Conservation (phyloP, 352 stramenopile species). For the Globisporangium rhizosaccharum region DNA sequence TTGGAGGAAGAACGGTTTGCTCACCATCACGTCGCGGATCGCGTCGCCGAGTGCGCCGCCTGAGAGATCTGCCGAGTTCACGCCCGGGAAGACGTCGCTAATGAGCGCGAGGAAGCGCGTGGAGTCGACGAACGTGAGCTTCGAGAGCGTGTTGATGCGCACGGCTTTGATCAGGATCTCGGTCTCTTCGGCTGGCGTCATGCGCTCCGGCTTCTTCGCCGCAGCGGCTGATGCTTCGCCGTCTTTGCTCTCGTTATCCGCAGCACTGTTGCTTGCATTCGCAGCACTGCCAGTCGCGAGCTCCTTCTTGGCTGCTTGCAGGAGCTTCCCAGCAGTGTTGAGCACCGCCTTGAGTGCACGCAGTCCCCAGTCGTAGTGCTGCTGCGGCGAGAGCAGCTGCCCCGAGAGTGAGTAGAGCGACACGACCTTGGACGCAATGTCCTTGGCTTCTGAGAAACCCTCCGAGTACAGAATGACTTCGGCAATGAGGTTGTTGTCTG, state of each 20-base stretch:
- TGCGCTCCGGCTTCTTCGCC: constrained; percentile 14
- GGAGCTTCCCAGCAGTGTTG: constrained; percentile 90
- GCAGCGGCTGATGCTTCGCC: not conserved
- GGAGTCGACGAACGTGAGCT: constrained; percentile 92
- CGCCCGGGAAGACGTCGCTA: constrained; percentile 91
- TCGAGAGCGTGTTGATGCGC: constrained; percentile 94
- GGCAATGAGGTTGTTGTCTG: constrained; percentile 93
- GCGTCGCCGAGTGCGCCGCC: constrained; percentile 78
- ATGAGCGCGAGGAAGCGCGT: constrained; percentile 89
- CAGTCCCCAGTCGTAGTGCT: constrained; percentile 94
- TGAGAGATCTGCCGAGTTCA: constrained; percentile 73
- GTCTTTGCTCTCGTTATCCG: constrained; percentile 12
- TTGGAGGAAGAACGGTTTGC: constrained; percentile 84
- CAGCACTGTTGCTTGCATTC: constrained; percentile 1
- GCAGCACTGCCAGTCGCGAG: constrained; percentile 13
- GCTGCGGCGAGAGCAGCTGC: constrained; percentile 84
- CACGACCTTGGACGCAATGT: constrained; percentile 89
- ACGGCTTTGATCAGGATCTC: constrained; percentile 95
- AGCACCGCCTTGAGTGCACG: constrained; percentile 93
- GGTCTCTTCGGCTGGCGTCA: constrained; percentile 74
- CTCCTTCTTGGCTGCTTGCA: constrained; percentile 80
- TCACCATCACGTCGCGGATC: constrained; percentile 88
- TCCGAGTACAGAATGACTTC: constrained; percentile 92
- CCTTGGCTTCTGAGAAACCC: constrained; percentile 87
- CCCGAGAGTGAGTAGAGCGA: constrained; percentile 87